Conservation (phyloP, 202 grass and related monocot genomes). For the Bolboschoenoplectus hybrid region DNA sequence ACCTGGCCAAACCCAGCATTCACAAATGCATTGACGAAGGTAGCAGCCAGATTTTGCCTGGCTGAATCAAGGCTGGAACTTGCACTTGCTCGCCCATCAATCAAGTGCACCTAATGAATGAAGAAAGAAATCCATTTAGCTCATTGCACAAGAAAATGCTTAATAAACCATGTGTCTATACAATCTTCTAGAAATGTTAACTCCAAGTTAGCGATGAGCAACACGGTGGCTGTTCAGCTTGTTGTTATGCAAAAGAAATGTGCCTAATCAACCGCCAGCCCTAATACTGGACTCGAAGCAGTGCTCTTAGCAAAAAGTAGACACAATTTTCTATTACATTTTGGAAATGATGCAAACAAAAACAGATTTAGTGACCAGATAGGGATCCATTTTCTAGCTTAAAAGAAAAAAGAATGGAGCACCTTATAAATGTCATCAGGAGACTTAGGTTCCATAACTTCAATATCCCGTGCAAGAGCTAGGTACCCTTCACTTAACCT, state of each 20-base stretch:
- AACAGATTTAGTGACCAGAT: neutral
- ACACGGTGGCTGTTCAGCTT: neutral
- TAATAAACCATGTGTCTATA: neutral
- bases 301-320: neutral
- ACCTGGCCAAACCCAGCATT: conserved; percentile 99
- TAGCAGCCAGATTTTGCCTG: conserved; percentile 92
- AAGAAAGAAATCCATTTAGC: conserved; percentile 29
- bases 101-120: conserved; percentile 81
- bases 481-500: conserved; percentile 90
- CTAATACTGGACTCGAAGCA: neutral
- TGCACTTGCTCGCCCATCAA: conserved; percentile 86
- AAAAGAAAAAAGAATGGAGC: conserved; percentile 12
- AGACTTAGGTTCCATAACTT: conserved; percentile 99
- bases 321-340: neutral
- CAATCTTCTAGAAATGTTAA: neutral
- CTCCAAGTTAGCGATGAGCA: neutral
- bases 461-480: conserved; percentile 94
- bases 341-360: conserved; percentile 13
- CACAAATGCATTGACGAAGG: conserved; percentile 99
- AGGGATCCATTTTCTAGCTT: neutral
- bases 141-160: neutral
- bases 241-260: neutral
- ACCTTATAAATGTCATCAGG: conserved; percentile 99
- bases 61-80: conserved; percentile 98
- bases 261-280: conserved; percentile 6